Evolutionary conservation across 2,329 filamentous ascomycete genomes (phyloP).

Genomic region (Emericellopsis atlantica): DNA sequence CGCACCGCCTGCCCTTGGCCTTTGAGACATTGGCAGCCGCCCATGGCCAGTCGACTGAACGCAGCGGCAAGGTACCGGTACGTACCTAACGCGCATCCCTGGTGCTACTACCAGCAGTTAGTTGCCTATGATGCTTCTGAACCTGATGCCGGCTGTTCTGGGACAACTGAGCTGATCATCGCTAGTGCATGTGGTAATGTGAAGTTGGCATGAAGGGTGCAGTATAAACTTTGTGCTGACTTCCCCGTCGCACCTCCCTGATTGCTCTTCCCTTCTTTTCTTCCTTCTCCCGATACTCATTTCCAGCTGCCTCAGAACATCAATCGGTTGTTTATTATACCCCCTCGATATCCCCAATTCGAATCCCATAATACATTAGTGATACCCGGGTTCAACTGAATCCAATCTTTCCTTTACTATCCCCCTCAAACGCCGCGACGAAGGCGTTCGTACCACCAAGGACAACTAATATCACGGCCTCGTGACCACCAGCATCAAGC

Average conservation of each 20-base stretch:
- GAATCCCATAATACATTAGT: background rate
- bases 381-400: slow-evolving; percentile 1
- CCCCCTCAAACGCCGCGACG: background rate
- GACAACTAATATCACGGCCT: background rate
- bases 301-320: background rate
- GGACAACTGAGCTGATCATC: background rate
- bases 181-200: background rate
- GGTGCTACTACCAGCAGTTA: too few relatives aligned
- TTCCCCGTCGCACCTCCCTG: background rate
- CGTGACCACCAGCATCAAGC: background rate
- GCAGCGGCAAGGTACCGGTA: too few relatives aligned
- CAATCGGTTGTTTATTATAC: too few relatives aligned
- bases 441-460: background rate
- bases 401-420: background rate
- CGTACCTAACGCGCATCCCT: too few relatives aligned
- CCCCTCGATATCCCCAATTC: background rate
- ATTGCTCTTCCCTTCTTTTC: background rate
- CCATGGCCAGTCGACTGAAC: too few relatives aligned
- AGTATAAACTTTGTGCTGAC: slow-evolving; percentile 1
- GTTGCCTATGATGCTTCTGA: too few relatives aligned
- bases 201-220: background rate
- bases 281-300: background rate
- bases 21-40: too few relatives aligned
- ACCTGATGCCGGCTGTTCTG: too few relatives aligned
- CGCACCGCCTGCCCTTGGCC: too few relatives aligned